Percentiles rank a stretch among this genome's conserved stretches.
phyloP scores from a whole-genome alignment of 179 eudicot species.

The Beta macrorhiza region DNA sequence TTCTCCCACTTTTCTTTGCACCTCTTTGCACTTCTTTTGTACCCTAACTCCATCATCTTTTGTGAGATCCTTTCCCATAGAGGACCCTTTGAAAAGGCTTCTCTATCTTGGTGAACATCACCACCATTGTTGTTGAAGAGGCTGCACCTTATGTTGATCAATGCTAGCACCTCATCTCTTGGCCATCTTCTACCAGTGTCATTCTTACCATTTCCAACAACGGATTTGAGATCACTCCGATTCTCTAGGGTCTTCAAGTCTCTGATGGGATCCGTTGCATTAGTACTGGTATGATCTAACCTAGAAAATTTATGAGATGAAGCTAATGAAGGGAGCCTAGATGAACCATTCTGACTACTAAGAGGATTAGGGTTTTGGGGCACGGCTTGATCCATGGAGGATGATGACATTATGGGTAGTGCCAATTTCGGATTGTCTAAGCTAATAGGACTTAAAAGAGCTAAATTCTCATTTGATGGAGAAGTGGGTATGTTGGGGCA shows the following conservation, averaged over 20 bases:
- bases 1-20: slow-evolving; percentile 98
- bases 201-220: slow-evolving; percentile 25
- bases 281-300: slow-evolving; percentile 26
- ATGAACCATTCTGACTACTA: background rate
- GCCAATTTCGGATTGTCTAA: slow-evolving; percentile 23
- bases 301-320: slow-evolving; percentile 21
- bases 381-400: slow-evolving; percentile 14
- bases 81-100: slow-evolving; percentile 46
- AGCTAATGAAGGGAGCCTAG: slow-evolving; percentile 12
- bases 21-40: slow-evolving; percentile 79
- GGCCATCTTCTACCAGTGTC: slow-evolving; percentile 86
- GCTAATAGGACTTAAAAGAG: slow-evolving; percentile 25
- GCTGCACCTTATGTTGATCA: slow-evolving; percentile 74
- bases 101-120: slow-evolving; percentile 23
- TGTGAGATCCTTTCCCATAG: slow-evolving; percentile 87
- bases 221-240: slow-evolving; percentile 5
- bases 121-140: slow-evolving; percentile 31
- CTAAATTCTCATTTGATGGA: slow-evolving; percentile 21
- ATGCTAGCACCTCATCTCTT: slow-evolving; percentile 76
- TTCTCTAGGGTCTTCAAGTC: slow-evolving; percentile 8
- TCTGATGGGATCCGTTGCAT: slow-evolving; percentile 20
- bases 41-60: slow-evolving; percentile 72
- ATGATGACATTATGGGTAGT: slow-evolving; percentile 12
- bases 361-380: slow-evolving; percentile 33
- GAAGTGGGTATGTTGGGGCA: slow-evolving; percentile 33